A percentile compares a stretch with the other conserved stretches of the same genome.
phyloP scores from a whole-genome alignment of 164 flowering plant species.

The Nelumbo lutea region DNA sequence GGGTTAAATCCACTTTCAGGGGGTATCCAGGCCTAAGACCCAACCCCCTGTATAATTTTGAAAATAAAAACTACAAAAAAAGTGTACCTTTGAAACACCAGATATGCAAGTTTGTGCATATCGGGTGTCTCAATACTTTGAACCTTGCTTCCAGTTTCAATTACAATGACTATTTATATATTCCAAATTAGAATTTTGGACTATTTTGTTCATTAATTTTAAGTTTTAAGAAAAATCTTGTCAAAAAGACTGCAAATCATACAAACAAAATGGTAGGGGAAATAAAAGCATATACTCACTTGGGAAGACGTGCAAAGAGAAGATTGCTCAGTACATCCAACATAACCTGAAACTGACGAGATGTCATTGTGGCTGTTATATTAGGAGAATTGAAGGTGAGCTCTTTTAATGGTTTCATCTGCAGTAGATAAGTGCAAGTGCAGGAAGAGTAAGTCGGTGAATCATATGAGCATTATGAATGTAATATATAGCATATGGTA shows the following conservation, averaged over 20 bases:
- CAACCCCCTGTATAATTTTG: too few relatives aligned
- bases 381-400: slow-evolving; percentile 72
- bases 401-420: slow-evolving; percentile 90
- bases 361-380: slow-evolving; percentile 83
- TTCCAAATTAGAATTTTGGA: too few relatives aligned
- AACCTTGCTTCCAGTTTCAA: too few relatives aligned
- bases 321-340: slow-evolving; percentile 80
- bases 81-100: too few relatives aligned
- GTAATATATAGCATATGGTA: neutral
- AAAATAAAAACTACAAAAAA: too few relatives aligned
- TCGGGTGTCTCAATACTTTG: too few relatives aligned
- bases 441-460: neutral
- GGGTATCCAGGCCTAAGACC: too few relatives aligned
- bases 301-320: slow-evolving; percentile 82
- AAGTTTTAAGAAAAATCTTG: neutral
- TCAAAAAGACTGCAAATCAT: neutral
- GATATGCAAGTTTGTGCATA: too few relatives aligned
- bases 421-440: slow-evolving; percentile 19
- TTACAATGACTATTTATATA: too few relatives aligned
- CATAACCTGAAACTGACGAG: slow-evolving; percentile 94
- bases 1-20: too few relatives aligned
- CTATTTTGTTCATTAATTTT: neutral
- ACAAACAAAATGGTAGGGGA: neutral
- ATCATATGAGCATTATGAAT: neutral
- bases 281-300: slow-evolving; percentile 43